Conservation (phyloP, 1,284 basidiomycete genomes). For the Rhodotorula sp. region DNA sequence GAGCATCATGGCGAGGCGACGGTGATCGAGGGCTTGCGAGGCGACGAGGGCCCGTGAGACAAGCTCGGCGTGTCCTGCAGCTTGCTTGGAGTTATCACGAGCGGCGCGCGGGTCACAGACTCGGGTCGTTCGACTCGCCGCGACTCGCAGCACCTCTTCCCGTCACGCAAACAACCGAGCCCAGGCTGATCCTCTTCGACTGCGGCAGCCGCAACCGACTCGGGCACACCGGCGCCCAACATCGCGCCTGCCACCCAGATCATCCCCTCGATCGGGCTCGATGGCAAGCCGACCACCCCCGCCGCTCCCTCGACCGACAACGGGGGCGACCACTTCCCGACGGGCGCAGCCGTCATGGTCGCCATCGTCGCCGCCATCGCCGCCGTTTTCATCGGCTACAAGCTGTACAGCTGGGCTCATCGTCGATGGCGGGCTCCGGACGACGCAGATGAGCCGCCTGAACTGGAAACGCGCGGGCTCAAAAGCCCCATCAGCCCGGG, state of each 20-base stretch:
- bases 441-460: neutral
- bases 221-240: conserved; percentile 7
- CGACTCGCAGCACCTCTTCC: too few species aligned
- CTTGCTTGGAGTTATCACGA: too few species aligned
- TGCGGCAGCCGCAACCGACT: neutral
- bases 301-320: conserved; percentile 4
- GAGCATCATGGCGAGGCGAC: too few species aligned
- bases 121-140: too few species aligned
- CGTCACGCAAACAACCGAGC: too few species aligned
- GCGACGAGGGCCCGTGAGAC: too few species aligned
- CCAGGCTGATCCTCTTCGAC: too few species aligned
- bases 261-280: conserved; percentile 27
- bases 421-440: neutral
- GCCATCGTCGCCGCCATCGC: conserved; percentile 34
- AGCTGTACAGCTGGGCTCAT: conserved; percentile 32
- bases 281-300: conserved; percentile 19
- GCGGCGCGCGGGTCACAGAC: too few species aligned
- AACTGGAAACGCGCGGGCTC: conserved; percentile 12
- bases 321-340: conserved; percentile 33
- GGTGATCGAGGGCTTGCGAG: too few species aligned
- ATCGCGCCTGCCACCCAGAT: conserved; percentile 25
- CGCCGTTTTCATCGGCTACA: conserved; percentile 34
- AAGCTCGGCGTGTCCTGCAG: too few species aligned
- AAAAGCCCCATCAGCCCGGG: neutral
- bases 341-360: conserved; percentile 39